These are phyloP conservation scores for Basidioascus undulatus DNA, from an alignment of 768 basidiomycete genomes.

Conservation along the genomic window DNA sequence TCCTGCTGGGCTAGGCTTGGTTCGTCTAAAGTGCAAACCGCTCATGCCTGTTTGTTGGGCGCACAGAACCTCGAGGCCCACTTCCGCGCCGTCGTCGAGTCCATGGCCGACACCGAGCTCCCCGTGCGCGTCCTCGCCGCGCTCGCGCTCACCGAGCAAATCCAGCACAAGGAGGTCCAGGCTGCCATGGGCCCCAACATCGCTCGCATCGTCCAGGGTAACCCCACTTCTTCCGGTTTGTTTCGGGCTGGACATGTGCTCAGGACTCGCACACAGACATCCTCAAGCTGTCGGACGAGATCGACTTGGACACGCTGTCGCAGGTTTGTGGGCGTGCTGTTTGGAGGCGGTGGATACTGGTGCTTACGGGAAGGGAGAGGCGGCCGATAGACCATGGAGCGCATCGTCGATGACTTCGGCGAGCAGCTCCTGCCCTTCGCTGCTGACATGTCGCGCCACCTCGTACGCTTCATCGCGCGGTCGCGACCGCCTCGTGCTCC, in stretches of 20 bases:
- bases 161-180: slow-evolving; percentile 31
- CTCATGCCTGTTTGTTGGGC: not conserved
- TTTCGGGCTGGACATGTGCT: not conserved
- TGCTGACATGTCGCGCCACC: slow-evolving; percentile 45
- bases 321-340: too few relatives aligned
- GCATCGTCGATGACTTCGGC: slow-evolving; percentile 66
- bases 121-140: slow-evolving; percentile 68
- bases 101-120: slow-evolving; percentile 50
- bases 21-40: not conserved
- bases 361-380: too few relatives aligned
- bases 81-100: slow-evolving; percentile 39
- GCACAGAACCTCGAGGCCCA: slow-evolving; percentile 34
- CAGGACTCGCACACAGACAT: slow-evolving; percentile 27
- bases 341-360: too few relatives aligned
- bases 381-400: slow-evolving; percentile 65
- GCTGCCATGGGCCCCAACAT: slow-evolving; percentile 46
- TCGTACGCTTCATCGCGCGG: slow-evolving; percentile 26
- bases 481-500: too few relatives aligned
- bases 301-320: slow-evolving; percentile 65
- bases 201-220: slow-evolving; percentile 68
- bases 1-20: not conserved
- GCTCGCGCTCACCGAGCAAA: slow-evolving; percentile 53
- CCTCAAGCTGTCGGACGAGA: slow-evolving; percentile 75
- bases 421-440: slow-evolving; percentile 65
- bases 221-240: slow-evolving; percentile 2